A percentile compares a stretch with the other conserved stretches of the same genome.
Evolutionary conservation across 2,329 filamentous ascomycete species (phyloP).

Genomic region (Fusarium zealandicum): DNA sequence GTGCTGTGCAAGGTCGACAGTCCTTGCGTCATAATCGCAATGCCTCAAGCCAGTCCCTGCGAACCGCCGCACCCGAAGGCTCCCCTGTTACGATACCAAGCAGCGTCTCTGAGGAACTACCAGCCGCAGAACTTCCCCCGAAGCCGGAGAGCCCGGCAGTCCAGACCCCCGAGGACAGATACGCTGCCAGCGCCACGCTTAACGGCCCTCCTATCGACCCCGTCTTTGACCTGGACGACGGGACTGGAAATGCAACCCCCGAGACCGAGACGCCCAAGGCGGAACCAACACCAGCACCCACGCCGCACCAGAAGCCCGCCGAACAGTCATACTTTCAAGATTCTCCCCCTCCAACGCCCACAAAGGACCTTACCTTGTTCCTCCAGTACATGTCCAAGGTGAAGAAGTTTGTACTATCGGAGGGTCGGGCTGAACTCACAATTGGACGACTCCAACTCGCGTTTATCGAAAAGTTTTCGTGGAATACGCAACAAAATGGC

Average conservation of each 20-base stretch:
- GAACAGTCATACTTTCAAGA: constrained; percentile 64
- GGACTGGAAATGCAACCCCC: constrained; percentile 22
- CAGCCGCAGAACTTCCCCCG: constrained; percentile 34
- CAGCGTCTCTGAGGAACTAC: constrained; percentile 69
- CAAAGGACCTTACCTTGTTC: constrained; percentile 91
- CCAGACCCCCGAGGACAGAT: constrained; percentile 73
- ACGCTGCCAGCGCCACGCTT: constrained; percentile 63
- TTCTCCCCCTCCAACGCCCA: constrained; percentile 67
- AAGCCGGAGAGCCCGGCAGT: constrained; percentile 47
- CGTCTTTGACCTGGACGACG: constrained; percentile 41
- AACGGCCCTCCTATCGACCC: constrained; percentile 63
- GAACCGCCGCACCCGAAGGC: constrained; percentile 56
- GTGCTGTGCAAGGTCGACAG: constrained; percentile 65
- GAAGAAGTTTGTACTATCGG: constrained; percentile 90
- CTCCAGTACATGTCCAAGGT: constrained; percentile 96
- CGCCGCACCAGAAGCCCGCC: constrained; percentile 53
- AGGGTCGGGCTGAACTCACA: constrained; percentile 83
- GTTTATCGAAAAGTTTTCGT: constrained; percentile 99
- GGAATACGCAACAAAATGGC: constrained; percentile 96
- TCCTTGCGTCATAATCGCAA: constrained; percentile 59
- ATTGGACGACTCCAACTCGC: constrained; percentile 90
- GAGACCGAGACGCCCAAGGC: constrained; percentile 34
- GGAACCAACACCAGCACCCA: constrained; percentile 33
- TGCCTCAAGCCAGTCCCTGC: constrained; percentile 53
- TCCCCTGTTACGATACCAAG: constrained; percentile 67